These are phyloP conservation scores for Primulina eburnea DNA, from an alignment of 257 asterid genomes.

Conservation along the genomic window DNA sequence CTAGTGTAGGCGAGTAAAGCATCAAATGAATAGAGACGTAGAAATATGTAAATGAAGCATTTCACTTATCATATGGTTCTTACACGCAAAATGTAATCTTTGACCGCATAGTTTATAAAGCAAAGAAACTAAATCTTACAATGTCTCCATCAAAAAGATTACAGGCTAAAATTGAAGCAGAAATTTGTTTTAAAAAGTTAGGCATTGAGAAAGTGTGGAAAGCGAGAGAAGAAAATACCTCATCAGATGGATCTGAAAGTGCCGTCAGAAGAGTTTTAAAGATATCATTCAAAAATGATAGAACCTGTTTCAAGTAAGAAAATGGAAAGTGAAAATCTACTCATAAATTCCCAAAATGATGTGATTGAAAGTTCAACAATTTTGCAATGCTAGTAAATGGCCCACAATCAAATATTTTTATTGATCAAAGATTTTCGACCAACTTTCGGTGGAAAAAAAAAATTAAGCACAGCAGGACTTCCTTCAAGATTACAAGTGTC, in stretches of 20 bases:
- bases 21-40: background rate
- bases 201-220: conserved; percentile 14
- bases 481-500: background rate
- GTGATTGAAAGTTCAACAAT: conserved; percentile 5
- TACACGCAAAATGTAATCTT: background rate
- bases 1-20: background rate
- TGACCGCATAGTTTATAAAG: background rate
- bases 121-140: background rate
- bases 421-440: background rate
- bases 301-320: conserved; percentile 58
- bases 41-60: background rate
- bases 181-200: background rate
- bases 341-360: conserved; percentile 14
- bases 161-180: background rate
- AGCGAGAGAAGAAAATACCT: conserved; percentile 58
- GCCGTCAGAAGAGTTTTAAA: conserved; percentile 87
- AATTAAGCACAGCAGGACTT: background rate
- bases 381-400: conserved; percentile 15
- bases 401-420: background rate
- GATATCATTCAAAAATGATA: conserved; percentile 68
- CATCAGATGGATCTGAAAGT: conserved; percentile 94
- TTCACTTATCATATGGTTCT: background rate
- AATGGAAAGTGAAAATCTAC: conserved; percentile 11
- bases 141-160: background rate
- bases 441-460: conserved; percentile 1